Percentiles rank a stretch among this genome's conserved stretches.
phyloP scores from a whole-genome alignment of 495 filamentous ascomycete genomes.

The Lentithecium fluviatile region DNA sequence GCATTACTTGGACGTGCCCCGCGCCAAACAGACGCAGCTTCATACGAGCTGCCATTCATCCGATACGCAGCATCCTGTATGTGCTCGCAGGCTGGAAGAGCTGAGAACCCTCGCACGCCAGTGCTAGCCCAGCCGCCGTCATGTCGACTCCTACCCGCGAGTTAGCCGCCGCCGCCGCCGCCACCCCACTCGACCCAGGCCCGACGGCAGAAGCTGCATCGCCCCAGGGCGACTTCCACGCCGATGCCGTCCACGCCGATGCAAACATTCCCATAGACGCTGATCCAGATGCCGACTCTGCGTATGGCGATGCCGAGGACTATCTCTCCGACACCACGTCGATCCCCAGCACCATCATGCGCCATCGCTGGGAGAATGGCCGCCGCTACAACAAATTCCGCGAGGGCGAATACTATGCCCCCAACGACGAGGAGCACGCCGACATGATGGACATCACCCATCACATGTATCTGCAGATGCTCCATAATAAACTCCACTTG shows the following conservation, averaged over 20 bases:
- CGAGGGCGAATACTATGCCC: conserved; percentile 19
- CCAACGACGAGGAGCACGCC: conserved; percentile 27
- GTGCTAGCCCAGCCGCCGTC: too few relatives aligned
- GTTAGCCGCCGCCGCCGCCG: not conserved
- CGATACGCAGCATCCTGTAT: too few relatives aligned
- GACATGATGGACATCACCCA: conserved; percentile 29
- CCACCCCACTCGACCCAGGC: too few relatives aligned
- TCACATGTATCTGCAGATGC: conserved; percentile 21
- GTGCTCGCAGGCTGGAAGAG: too few relatives aligned
- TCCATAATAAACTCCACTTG: conserved; percentile 29
- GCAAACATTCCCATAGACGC: not conserved
- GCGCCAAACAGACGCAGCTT: too few relatives aligned
- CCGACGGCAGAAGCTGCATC: too few relatives aligned
- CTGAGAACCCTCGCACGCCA: too few relatives aligned
- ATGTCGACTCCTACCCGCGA: too few relatives aligned
- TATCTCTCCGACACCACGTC: conserved; percentile 16
- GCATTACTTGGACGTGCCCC: too few relatives aligned
- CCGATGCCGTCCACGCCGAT: too few relatives aligned
- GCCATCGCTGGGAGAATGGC: conserved; percentile 23
- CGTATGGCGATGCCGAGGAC: conserved; percentile 8
- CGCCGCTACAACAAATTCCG: conserved; percentile 24
- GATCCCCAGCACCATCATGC: conserved; percentile 9
- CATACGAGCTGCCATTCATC: too few relatives aligned
- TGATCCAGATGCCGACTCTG: conserved; percentile 7
- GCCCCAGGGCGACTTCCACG: too few relatives aligned